These are phyloP conservation scores for Candida sojae DNA, from an alignment of 1,139 yeast species.

Conservation along the genomic window DNA sequence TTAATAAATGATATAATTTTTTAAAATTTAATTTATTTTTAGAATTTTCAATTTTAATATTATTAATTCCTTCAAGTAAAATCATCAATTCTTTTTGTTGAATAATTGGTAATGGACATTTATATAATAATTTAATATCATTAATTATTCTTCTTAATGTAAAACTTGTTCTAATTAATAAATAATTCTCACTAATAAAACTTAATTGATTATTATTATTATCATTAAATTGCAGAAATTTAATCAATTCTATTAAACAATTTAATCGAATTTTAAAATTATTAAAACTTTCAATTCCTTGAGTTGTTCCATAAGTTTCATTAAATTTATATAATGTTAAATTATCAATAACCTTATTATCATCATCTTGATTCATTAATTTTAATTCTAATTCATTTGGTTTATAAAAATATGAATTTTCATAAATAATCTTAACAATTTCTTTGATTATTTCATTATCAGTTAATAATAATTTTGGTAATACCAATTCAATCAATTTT, in stretches of 20 bases:
- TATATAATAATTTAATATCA: conserved; percentile 29
- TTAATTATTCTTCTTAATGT: conserved; percentile 37
- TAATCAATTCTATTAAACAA: conserved; percentile 36
- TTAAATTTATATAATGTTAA: conserved; percentile 28
- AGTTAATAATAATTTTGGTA: conserved; percentile 34
- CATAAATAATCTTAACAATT: conserved; percentile 38
- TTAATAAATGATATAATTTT: conserved; percentile 23
- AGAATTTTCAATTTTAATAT: conserved; percentile 8
- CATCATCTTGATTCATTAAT: conserved; percentile 11
- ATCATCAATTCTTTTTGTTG: conserved; percentile 35
- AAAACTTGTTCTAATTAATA: conserved; percentile 33
- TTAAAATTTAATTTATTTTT: conserved; percentile 10
- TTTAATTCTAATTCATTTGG: conserved; percentile 29
- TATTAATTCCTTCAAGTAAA: conserved; percentile 27
- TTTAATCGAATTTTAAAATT: conserved; percentile 30
- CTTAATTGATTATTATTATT: conserved; percentile 16
- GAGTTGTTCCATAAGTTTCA: conserved; percentile 35
- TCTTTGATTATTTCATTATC: conserved; percentile 34
- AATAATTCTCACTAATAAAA: conserved; percentile 22
- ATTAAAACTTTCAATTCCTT: conserved; percentile 22
- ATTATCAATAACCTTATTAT: conserved; percentile 11
- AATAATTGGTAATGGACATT: conserved; percentile 37
- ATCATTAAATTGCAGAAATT: conserved; percentile 18
- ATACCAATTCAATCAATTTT: conserved; percentile 40
- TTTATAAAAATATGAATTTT: conserved; percentile 39